phyloP scores from a whole-genome alignment of 2,329 filamentous ascomycete genomes.

The Aspergillus quadrilineatus region DNA sequence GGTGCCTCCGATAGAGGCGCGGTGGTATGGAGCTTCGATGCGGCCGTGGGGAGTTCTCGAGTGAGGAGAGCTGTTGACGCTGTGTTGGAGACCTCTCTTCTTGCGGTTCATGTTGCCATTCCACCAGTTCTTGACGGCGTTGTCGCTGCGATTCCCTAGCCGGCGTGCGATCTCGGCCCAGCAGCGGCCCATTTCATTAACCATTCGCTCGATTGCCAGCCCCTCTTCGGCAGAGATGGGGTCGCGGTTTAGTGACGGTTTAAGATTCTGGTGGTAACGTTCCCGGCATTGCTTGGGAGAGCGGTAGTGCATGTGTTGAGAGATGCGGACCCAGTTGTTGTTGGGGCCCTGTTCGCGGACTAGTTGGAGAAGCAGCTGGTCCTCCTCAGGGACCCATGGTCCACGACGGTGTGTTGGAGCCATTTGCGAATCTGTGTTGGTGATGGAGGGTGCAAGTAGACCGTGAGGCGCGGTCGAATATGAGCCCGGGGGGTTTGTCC shows the following conservation, averaged over 20 bases:
- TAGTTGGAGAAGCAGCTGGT: conserved; percentile 67
- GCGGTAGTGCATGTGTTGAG: conserved; percentile 70
- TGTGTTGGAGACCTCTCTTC: conserved; percentile 47
- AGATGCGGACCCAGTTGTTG: conserved; percentile 92
- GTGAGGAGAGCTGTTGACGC: conserved; percentile 33
- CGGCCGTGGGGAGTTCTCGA: conserved; percentile 39
- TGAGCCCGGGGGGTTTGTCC: background rate
- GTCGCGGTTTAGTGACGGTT: conserved; percentile 69
- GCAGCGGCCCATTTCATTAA: conserved; percentile 74
- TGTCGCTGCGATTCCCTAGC: conserved; percentile 83
- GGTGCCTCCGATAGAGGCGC: conserved; percentile 27
- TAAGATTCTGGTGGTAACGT: conserved; percentile 90
- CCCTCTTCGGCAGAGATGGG: conserved; percentile 73
- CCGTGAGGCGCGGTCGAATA: background rate
- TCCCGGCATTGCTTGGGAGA: conserved; percentile 95
- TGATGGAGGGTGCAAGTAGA: background rate
- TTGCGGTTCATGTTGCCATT: conserved; percentile 88
- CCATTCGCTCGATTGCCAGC: conserved; percentile 71
- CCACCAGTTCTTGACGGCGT: conserved; percentile 98
- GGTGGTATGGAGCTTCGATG: conserved; percentile 41
- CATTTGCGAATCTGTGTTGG: conserved; percentile 29
- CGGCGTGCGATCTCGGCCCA: conserved; percentile 91
- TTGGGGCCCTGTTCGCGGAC: conserved; percentile 70
- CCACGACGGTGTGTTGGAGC: conserved; percentile 65
- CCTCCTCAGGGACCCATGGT: conserved; percentile 79